Percentiles rank a stretch among this genome's conserved stretches.
These are phyloP conservation scores for Lactarius quietus DNA, from an alignment of 768 basidiomycete genomes.

Conservation along the genomic window DNA sequence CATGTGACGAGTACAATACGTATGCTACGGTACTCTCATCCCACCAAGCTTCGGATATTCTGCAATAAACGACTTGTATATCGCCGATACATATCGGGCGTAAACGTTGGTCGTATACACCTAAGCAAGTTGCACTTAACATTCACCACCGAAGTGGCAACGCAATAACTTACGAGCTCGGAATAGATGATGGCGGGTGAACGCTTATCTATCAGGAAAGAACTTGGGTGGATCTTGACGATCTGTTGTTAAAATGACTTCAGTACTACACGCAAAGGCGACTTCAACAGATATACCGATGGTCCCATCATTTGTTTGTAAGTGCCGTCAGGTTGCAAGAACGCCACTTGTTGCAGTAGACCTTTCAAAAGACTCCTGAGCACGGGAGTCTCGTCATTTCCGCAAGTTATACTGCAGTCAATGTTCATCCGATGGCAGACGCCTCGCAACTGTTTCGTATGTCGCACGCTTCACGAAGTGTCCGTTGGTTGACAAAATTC, in stretches of 20 bases:
- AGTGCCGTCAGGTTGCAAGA: slow-evolving; percentile 78
- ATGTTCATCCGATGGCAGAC: slow-evolving; percentile 59
- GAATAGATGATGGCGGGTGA: slow-evolving; percentile 87
- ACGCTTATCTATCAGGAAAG: slow-evolving; percentile 75
- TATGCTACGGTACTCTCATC: slow-evolving; percentile 3
- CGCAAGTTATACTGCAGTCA: slow-evolving; percentile 55
- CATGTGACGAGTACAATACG: neutral
- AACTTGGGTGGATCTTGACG: slow-evolving; percentile 91
- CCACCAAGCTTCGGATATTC: slow-evolving; percentile 23
- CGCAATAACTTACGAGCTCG: slow-evolving; percentile 70
- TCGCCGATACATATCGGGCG: slow-evolving; percentile 84
- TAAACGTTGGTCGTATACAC: slow-evolving; percentile 82
- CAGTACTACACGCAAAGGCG: slow-evolving; percentile 11
- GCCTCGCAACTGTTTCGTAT: slow-evolving; percentile 76
- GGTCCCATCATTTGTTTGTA: slow-evolving; percentile 83
- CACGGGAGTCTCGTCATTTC: slow-evolving; percentile 64
- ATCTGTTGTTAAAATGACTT: slow-evolving; percentile 39
- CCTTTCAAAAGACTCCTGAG: slow-evolving; percentile 72
- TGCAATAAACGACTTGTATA: slow-evolving; percentile 56
- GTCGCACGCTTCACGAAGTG: slow-evolving; percentile 71
- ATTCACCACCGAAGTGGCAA: neutral
- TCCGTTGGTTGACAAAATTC: slow-evolving; percentile 79
- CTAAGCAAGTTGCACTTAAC: slow-evolving; percentile 35
- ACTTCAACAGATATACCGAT: slow-evolving; percentile 42
- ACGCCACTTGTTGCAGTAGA: slow-evolving; percentile 76